A percentile compares a stretch with the other conserved stretches of the same genome.
Evolutionary conservation across 371 early-diverging fungal species (phyloP).

Genomic region (Mortierella sp.): DNA sequence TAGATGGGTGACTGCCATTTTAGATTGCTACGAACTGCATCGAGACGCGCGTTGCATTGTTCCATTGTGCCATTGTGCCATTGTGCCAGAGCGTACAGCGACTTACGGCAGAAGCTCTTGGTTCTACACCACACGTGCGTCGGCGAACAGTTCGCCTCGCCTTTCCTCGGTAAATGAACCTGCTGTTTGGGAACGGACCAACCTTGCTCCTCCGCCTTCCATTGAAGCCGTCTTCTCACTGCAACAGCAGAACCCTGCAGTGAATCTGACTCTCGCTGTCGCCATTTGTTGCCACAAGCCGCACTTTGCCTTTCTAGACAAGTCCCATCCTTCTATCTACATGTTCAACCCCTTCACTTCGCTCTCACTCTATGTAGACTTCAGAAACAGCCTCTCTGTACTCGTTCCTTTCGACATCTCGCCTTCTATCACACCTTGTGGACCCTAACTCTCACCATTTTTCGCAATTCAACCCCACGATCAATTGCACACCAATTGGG

Average conservation of each 20-base stretch:
- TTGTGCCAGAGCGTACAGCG: background rate
- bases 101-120: background rate
- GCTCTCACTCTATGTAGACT: background rate
- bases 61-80: too few species aligned
- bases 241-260: background rate
- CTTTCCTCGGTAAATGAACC: constrained; percentile 24
- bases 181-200: constrained; percentile 21
- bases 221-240: background rate
- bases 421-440: constrained; percentile 18
- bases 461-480: background rate
- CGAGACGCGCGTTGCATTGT: too few species aligned
- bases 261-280: background rate
- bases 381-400: background rate
- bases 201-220: constrained; percentile 19
- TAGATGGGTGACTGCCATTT: background rate
- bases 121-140: background rate
- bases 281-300: background rate
- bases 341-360: background rate
- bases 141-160: background rate
- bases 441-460: constrained; percentile 21
- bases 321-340: background rate
- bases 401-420: background rate
- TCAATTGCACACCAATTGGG: background rate
- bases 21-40: too few species aligned
- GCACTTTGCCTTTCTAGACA: constrained; percentile 9